Conservation (phyloP, 371 early-diverging fungal species). For the Rhizopus delemar region DNA sequence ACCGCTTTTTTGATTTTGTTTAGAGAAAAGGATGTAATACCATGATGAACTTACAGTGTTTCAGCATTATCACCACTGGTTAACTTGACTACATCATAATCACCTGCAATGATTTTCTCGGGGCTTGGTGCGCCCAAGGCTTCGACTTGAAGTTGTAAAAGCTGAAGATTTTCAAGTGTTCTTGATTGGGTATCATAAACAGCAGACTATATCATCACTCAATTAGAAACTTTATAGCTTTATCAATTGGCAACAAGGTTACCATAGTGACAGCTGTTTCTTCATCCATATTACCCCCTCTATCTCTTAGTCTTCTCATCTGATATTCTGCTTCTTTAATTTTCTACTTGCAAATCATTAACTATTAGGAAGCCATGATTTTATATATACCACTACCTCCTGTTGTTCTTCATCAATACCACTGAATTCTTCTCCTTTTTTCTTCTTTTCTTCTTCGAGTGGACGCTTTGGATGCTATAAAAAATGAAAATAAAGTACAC, state of each 20-base stretch:
- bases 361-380: neutral
- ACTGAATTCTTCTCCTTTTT: conserved; percentile 57
- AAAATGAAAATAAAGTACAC: neutral
- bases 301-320: conserved; percentile 39
- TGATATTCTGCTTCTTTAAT: conserved; percentile 58
- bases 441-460: conserved; percentile 62
- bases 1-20: neutral
- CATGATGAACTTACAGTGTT: neutral
- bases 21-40: too few relatives aligned
- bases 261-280: conserved; percentile 41
- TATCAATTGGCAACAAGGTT: neutral
- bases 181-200: conserved; percentile 68
- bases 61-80: neutral
- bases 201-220: conserved; percentile 24
- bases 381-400: conserved; percentile 29
- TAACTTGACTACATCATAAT: conserved; percentile 23
- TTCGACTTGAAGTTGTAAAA: conserved; percentile 57
- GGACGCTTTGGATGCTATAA: conserved; percentile 52
- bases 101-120: conserved; percentile 28
- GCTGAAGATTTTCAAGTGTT: conserved; percentile 67
- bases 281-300: conserved; percentile 34
- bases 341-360: conserved; percentile 34
- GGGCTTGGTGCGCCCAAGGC: conserved; percentile 55
- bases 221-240: neutral
- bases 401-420: conserved; percentile 49